phyloP scores from a whole-genome alignment of 2,329 filamentous ascomycete genomes.

The Sporothrix pallida region DNA sequence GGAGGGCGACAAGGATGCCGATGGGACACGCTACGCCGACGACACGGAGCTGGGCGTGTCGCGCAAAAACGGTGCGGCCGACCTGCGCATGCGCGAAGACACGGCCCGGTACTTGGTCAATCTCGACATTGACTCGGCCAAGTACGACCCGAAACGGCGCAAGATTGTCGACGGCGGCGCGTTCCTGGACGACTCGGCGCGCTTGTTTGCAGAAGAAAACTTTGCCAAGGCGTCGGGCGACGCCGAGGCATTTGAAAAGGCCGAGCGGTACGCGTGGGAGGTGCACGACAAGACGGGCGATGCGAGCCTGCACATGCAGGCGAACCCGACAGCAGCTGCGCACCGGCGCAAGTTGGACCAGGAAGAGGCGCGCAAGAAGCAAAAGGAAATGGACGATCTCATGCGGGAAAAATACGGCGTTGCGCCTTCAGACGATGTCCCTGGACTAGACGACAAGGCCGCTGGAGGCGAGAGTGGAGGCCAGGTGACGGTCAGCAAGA shows the following conservation, averaged over 20 bases:
- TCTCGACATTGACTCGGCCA: constrained; percentile 92
- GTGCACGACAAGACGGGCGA: constrained; percentile 81
- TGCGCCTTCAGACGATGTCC: constrained; percentile 37
- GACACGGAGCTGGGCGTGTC: constrained; percentile 96
- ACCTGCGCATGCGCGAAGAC: constrained; percentile 91
- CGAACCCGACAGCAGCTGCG: constrained; percentile 93
- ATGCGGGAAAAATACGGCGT: constrained; percentile 83
- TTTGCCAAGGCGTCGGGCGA: constrained; percentile 89
- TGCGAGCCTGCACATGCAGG: constrained; percentile 86
- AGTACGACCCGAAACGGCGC: constrained; percentile 96
- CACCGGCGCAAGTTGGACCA: constrained; percentile 79
- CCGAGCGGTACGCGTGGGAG: constrained; percentile 93
- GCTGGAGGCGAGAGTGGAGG: not conserved
- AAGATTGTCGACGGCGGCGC: constrained; percentile 87
- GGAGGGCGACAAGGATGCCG: not conserved
- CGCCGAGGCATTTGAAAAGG: constrained; percentile 88
- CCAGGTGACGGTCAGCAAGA: not conserved
- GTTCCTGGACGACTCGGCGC: constrained; percentile 77
- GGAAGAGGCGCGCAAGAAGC: constrained; percentile 73
- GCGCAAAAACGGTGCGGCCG: constrained; percentile 87
- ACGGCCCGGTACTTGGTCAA: constrained; percentile 97
- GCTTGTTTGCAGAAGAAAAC: constrained; percentile 88
- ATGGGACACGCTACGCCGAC: constrained; percentile 70
- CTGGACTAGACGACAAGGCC: not conserved
- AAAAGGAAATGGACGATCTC: constrained; percentile 69